Evolutionary conservation across 1,284 basidiomycete species (phyloP).

Genomic region (Sutorius eximius): DNA sequence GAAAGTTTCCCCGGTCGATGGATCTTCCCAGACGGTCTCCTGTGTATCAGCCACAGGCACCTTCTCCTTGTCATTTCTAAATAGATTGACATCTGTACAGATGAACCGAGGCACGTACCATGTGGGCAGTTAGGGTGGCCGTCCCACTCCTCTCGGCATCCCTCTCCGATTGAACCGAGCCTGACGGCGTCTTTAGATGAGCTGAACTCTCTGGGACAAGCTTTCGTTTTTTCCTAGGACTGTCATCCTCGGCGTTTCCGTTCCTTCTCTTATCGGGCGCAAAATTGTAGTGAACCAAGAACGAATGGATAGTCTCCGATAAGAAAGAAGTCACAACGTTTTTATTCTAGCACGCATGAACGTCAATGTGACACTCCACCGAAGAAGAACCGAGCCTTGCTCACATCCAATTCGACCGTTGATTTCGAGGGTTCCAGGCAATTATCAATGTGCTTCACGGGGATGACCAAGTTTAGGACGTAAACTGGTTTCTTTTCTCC

Average conservation of each 20-base stretch:
- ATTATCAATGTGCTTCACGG: slow-evolving; percentile 69
- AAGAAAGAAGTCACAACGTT: slow-evolving; percentile 55
- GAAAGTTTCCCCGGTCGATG: slow-evolving; percentile 63
- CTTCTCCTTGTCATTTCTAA: slow-evolving; percentile 15
- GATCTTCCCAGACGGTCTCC: slow-evolving; percentile 57
- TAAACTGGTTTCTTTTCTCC: slow-evolving; percentile 77
- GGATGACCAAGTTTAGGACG: slow-evolving; percentile 72
- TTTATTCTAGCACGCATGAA: slow-evolving; percentile 41
- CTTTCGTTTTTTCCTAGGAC: slow-evolving; percentile 45
- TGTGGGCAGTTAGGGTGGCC: slow-evolving; percentile 8
- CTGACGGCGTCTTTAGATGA: slow-evolving; percentile 16
- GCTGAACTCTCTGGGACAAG: slow-evolving; percentile 14
- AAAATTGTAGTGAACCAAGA: slow-evolving; percentile 70
- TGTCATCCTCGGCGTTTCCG: slow-evolving; percentile 17
- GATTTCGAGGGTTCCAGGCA: slow-evolving; percentile 76
- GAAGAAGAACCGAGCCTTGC: slow-evolving; percentile 16
- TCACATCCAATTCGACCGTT: slow-evolving; percentile 66
- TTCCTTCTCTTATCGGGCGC: slow-evolving; percentile 25
- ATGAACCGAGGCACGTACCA: slow-evolving; percentile 20
- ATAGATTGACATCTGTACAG: slow-evolving; percentile 7
- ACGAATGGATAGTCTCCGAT: slow-evolving; percentile 57
- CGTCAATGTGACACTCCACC: slow-evolving; percentile 11
- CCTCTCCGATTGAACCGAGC: slow-evolving; percentile 10
- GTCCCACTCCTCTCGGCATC: slow-evolving; percentile 15
- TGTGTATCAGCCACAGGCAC: slow-evolving; percentile 28